A percentile compares a stretch with the other conserved stretches of the same genome.
phyloP scores from a whole-genome alignment of 208 protist species.

The Tritrichomonas foetus region DNA sequence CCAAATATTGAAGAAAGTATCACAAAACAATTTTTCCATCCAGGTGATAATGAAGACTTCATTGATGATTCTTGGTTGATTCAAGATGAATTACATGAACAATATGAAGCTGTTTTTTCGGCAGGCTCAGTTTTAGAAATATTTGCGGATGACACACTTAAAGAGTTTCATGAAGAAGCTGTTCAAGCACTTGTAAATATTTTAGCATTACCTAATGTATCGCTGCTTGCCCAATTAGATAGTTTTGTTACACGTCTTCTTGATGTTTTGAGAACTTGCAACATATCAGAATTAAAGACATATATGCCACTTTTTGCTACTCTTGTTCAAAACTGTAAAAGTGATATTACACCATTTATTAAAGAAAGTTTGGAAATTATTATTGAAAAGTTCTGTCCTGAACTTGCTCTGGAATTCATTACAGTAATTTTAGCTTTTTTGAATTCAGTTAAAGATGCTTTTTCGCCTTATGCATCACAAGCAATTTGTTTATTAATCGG shows the following conservation, averaged over 20 bases:
- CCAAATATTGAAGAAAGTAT: not conserved
- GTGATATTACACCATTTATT: not conserved
- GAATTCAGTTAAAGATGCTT: not conserved
- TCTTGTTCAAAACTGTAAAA: not conserved
- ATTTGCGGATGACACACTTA: not conserved
- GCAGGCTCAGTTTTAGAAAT: not conserved
- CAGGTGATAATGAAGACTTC: not conserved
- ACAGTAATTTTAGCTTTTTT: not conserved
- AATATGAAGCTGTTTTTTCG: not conserved
- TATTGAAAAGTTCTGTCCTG: not conserved
- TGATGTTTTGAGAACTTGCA: not conserved
- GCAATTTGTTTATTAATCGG: not conserved
- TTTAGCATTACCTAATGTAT: no score
- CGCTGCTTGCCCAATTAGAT: not conserved
- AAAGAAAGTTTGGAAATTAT: not conserved
- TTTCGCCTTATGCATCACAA: not conserved
- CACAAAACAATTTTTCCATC: not conserved
- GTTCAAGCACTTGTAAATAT: not conserved
- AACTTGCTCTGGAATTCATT: not conserved
- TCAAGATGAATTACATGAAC: not conserved
- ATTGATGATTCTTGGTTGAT: not conserved
- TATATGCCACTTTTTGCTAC: not conserved
- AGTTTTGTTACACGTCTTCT: not conserved
- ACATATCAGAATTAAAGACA: not conserved
- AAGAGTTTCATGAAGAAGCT: not conserved